A percentile compares a stretch with the other conserved stretches of the same genome.
These are phyloP conservation scores for Mortierella sp. DNA, from an alignment of 371 early-diverging fungal species.

Conservation along the genomic window DNA sequence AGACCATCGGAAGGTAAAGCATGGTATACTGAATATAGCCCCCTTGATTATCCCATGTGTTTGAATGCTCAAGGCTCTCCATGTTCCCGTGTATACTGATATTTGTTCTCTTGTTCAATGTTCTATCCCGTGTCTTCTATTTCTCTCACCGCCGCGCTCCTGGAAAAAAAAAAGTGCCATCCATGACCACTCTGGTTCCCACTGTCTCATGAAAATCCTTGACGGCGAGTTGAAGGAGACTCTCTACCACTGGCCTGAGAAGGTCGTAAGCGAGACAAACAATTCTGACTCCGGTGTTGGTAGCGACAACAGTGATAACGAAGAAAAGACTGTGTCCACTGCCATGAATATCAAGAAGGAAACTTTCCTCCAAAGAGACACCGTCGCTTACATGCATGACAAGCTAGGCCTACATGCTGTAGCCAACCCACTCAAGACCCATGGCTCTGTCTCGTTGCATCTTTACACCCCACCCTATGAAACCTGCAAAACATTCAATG, in stretches of 20 bases:
- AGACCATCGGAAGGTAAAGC: conserved; percentile 75
- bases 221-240: conserved; percentile 88
- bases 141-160: neutral
- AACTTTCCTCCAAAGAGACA: conserved; percentile 67
- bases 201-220: conserved; percentile 95
- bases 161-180: conserved; percentile 73
- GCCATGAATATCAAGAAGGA: conserved; percentile 59
- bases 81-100: conserved; percentile 13
- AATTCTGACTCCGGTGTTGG: conserved; percentile 48
- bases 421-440: conserved; percentile 73
- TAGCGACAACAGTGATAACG: conserved; percentile 45
- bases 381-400: conserved; percentile 93
- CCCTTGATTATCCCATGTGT: conserved; percentile 7
- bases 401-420: conserved; percentile 92
- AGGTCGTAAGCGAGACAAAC: conserved; percentile 35
- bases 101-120: conserved; percentile 2
- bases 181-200: conserved; percentile 94
- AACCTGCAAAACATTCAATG: conserved; percentile 87
- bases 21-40: neutral
- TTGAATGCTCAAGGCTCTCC: neutral
- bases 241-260: conserved; percentile 81
- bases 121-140: neutral
- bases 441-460: conserved; percentile 88
- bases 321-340: conserved; percentile 13
- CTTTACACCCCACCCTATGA: conserved; percentile 94